Base-by-base conservation (phyloP, 2,329 filamentous ascomycete species). In the Berkeleyomyces rouxiae region DNA sequence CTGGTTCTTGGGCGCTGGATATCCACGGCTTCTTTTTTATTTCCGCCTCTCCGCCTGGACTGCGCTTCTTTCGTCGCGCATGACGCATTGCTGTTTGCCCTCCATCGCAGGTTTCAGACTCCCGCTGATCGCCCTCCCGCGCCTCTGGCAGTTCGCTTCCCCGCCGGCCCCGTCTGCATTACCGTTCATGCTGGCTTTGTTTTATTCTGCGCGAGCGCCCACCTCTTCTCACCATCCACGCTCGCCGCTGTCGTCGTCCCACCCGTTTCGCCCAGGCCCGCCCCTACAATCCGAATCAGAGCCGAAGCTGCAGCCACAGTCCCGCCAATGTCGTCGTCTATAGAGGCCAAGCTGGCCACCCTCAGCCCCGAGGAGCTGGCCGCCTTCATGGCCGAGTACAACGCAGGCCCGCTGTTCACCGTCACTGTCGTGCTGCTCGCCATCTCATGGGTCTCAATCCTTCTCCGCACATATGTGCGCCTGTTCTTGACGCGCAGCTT, bases 391-490 rank as follows among this genome's bases (percentile, higher is more conserved):
- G 67, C 65, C 40, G 72, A 76, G 65, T 71, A 74, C 67, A 77
- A 77, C 66, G 73, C 73, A 66, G 67, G 63, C 39, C 68, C 70
- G 43, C 67, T 78, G 61, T 68, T 77, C 33, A 69, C 63, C 63
- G 72, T 74, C 36, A 71, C 72, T 47, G 67, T 71, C 44, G 64
- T 70, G 13, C 72, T 78, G 53, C 70, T 78, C 55, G 66, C 66
- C 16, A 65, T 77, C 16, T 76, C 71, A 58, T 77, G 74, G 72
- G 61, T 77, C 10, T 73, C 76, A 37, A 73, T 78, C 44, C 68
- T 70, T 11, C 68, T 79, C 51, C 71, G 77, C 62, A 72, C 69
- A n/a, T 78, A 77, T 68, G 77, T 76, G 10, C 71, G 76, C 63
- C 70, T 69, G 4, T 69, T 73, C 31, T 67, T 79, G 66, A 78